Evolutionary conservation across 345 rosid species (phyloP).

Genomic region (Citrus maxima): DNA sequence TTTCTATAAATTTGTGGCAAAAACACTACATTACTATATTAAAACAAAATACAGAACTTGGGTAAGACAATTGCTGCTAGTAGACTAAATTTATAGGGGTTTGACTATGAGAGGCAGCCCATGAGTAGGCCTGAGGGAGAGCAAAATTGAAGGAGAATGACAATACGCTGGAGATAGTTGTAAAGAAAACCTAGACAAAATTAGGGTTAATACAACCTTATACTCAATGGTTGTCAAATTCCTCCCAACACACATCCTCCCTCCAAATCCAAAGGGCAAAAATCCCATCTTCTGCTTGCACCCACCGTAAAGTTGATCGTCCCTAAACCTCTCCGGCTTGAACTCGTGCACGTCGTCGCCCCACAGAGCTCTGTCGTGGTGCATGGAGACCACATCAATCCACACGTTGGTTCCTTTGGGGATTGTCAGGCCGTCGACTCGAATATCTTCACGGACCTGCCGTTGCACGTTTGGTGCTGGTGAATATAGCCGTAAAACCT

Average conservation of each 20-base stretch:
- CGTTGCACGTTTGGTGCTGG: constrained; percentile 87
- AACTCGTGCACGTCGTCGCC: constrained; percentile 74
- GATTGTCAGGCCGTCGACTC: constrained; percentile 38
- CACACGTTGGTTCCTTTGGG: constrained; percentile 79
- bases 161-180: constrained; percentile 57
- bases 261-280: constrained; percentile 94
- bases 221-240: constrained; percentile 76
- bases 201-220: constrained; percentile 57
- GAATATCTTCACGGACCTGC: constrained; percentile 64
- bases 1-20: background rate
- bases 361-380: constrained; percentile 81
- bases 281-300: constrained; percentile 89
- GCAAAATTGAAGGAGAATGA: constrained; percentile 67
- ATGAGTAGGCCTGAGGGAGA: constrained; percentile 65
- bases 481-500: constrained; percentile 67
- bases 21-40: background rate
- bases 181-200: constrained; percentile 67
- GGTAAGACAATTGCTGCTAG: background rate
- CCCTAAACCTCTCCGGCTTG: constrained; percentile 77
- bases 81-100: constrained; percentile 28
- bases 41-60: background rate
- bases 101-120: constrained; percentile 69
- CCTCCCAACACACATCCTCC: constrained; percentile 89
- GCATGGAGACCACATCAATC: constrained; percentile 90
- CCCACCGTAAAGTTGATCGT: constrained; percentile 55